These are phyloP conservation scores for Fraxinus nigra DNA, from an alignment of 305 asterid genomes.

Conservation along the genomic window DNA sequence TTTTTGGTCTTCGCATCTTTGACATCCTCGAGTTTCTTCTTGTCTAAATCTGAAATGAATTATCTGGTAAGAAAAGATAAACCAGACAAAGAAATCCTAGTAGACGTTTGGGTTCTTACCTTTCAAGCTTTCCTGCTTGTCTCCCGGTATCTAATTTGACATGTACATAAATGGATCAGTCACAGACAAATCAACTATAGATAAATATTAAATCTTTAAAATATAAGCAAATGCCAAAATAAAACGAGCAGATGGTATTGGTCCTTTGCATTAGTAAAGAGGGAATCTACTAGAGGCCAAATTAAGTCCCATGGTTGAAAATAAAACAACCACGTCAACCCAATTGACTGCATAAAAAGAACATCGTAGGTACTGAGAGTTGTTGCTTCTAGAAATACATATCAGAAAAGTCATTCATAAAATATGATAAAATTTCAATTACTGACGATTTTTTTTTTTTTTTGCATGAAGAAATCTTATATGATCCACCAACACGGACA, in stretches of 20 bases:
- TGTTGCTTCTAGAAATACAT: background rate
- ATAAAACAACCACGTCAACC: background rate
- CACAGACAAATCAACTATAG: background rate
- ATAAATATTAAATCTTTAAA: background rate
- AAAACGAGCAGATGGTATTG: background rate
- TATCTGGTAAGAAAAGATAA: constrained; percentile 13
- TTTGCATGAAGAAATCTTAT: background rate
- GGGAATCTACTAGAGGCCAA: background rate
- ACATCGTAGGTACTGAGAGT: background rate
- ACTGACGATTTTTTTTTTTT: background rate
- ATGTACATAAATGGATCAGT: constrained; percentile 27
- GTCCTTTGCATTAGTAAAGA: background rate
- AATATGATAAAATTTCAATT: background rate
- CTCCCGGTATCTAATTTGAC: constrained; percentile 52
- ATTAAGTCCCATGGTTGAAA: background rate
- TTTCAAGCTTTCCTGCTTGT: constrained; percentile 53
- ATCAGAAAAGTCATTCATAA: background rate
- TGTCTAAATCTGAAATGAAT: constrained; percentile 32
- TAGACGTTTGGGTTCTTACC: constrained; percentile 44
- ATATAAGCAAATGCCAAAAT: background rate
- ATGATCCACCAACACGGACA: too few species aligned
- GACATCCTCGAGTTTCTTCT: constrained; percentile 37
- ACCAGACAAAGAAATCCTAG: constrained; percentile 4
- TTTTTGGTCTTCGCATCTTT: constrained; percentile 35
- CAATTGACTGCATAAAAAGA: background rate